Percentiles rank a stretch among this genome's conserved stretches.
These are phyloP conservation scores for Naganishia kalamii DNA, from an alignment of 768 basidiomycete genomes.

Conservation along the genomic window DNA sequence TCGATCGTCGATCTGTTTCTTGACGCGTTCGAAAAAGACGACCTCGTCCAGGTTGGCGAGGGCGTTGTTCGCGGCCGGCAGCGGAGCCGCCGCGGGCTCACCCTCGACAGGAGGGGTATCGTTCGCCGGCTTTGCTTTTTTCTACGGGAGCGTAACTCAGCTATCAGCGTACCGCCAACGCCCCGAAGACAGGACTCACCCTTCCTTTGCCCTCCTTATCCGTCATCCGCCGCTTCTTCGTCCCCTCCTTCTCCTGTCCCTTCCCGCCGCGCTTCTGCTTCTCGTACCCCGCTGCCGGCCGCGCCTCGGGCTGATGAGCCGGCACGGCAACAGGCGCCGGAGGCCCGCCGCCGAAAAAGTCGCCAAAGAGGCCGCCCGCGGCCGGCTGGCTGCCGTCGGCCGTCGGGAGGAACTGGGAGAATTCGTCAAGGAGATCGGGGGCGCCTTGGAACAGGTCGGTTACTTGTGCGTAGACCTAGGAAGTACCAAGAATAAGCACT, in stretches of 20 bases:
- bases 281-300: conserved; percentile 3
- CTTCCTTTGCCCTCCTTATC: conserved; percentile 34
- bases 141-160: conserved; percentile 22
- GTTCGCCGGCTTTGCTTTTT: conserved; percentile 36
- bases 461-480: conserved; percentile 46
- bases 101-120: conserved; percentile 28
- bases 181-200: conserved; percentile 26
- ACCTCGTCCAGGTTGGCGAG: conserved; percentile 59
- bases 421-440: conserved; percentile 47
- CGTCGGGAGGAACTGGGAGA: conserved; percentile 47
- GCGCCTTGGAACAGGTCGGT: conserved; percentile 46
- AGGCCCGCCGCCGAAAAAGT: conserved; percentile 28
- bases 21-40: conserved; percentile 86
- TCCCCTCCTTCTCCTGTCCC: conserved; percentile 14
- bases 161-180: conserved; percentile 16
- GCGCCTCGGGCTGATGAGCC: background rate
- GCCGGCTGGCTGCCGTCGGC: conserved; percentile 30
- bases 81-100: conserved; percentile 25
- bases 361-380: conserved; percentile 32
- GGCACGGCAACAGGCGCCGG: conserved; percentile 19
- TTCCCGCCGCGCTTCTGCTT: conserved; percentile 26
- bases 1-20: conserved; percentile 52
- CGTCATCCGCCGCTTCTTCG: conserved; percentile 18
- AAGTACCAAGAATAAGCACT: background rate
- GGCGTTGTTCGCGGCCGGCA: conserved; percentile 31